These are phyloP conservation scores for Monosporascus sp. DNA, from an alignment of 2,329 filamentous ascomycete species.

Conservation along the genomic window DNA sequence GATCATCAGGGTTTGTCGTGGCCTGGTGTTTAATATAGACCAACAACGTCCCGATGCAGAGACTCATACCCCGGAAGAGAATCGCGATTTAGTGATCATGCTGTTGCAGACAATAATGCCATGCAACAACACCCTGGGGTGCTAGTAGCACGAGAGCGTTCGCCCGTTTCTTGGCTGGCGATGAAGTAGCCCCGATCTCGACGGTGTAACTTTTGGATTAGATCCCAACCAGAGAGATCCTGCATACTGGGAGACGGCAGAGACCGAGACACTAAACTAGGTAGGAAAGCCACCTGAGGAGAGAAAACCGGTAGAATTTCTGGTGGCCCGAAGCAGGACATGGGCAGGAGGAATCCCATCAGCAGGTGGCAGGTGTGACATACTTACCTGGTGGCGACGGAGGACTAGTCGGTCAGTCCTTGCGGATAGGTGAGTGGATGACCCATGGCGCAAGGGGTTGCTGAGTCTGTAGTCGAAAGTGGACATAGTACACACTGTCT, in stretches of 20 bases:
- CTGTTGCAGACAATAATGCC: slow-evolving; percentile 13
- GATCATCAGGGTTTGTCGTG: slow-evolving; percentile 2
- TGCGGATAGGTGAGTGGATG: slow-evolving; percentile 15
- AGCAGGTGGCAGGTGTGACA: slow-evolving; percentile 11
- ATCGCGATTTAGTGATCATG: slow-evolving; percentile 9
- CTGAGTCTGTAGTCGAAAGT: slow-evolving; percentile 11
- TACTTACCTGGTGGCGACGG: slow-evolving; percentile 14
- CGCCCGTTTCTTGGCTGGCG: slow-evolving; percentile 11
- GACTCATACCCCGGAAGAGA: slow-evolving; percentile 19
- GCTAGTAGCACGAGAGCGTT: slow-evolving; percentile 13
- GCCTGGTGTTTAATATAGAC: slow-evolving; percentile 23
- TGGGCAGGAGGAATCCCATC: not conserved
- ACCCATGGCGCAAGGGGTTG: slow-evolving; percentile 22
- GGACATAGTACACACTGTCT: slow-evolving; percentile 19
- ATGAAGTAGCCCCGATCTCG: slow-evolving; percentile 9
- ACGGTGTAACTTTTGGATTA: slow-evolving; percentile 8
- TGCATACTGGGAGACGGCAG: not conserved
- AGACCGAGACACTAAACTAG: not conserved
- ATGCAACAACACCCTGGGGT: slow-evolving; percentile 20
- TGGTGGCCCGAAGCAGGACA: not conserved
- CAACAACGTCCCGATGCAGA: slow-evolving; percentile 19
- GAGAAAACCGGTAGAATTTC: not conserved
- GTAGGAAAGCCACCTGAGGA: not conserved
- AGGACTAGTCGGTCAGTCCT: slow-evolving; percentile 10
- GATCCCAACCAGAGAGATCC: slow-evolving; percentile 8